Percentiles rank a stretch among this genome's conserved stretches.
phyloP scores from a whole-genome alignment of 148 eudicot genomes.

The Camellia sinensis region DNA sequence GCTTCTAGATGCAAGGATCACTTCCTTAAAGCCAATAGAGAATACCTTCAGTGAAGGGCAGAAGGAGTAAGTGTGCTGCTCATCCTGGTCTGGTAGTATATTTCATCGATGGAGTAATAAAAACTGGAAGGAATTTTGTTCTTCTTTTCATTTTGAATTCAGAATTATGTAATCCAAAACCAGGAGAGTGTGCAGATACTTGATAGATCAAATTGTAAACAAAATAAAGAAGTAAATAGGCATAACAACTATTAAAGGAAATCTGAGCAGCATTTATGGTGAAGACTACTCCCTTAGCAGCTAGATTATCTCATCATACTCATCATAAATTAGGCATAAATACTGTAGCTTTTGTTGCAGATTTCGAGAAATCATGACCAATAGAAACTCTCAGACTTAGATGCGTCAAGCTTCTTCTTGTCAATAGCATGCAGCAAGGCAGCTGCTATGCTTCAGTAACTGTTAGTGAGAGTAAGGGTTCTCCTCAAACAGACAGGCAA shows the following conservation, averaged over 20 bases:
- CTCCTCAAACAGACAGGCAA: slow-evolving; percentile 91
- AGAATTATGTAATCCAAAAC: background rate
- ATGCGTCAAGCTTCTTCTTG: slow-evolving; percentile 57
- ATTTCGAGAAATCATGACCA: slow-evolving; percentile 93
- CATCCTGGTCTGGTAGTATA: background rate
- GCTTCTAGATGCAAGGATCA: background rate
- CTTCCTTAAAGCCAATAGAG: background rate
- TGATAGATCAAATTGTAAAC: background rate
- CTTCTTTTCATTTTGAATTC: background rate
- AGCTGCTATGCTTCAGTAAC: slow-evolving; percentile 96
- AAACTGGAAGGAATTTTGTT: background rate
- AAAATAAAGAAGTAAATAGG: background rate
- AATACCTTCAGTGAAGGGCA: background rate
- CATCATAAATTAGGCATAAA: background rate
- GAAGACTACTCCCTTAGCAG: background rate
- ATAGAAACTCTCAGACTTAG: slow-evolving; percentile 70
- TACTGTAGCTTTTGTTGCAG: slow-evolving; percentile 88
- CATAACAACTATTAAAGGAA: background rate
- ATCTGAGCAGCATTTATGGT: slow-evolving; percentile 3
- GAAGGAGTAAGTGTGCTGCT: background rate
- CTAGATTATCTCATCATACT: slow-evolving; percentile 4
- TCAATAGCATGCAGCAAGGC: slow-evolving; percentile 84
- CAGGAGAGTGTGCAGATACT: background rate
- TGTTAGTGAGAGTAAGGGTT: slow-evolving; percentile 81
- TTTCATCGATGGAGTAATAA: background rate